Evolutionary conservation across 2,329 filamentous ascomycete genomes (phyloP).

Genomic region (Seiridium unicorne): DNA sequence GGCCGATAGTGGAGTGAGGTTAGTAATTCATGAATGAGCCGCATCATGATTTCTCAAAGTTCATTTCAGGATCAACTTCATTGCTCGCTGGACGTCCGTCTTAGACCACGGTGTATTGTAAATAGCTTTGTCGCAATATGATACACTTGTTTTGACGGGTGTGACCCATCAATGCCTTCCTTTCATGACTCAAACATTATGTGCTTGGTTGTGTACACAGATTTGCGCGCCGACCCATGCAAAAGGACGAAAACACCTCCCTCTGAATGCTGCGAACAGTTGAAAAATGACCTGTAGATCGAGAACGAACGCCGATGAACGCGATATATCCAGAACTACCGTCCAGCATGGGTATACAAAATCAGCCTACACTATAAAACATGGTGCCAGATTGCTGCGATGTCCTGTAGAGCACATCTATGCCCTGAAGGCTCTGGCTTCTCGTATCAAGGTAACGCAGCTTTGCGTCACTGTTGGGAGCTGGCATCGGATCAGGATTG

Average conservation of each 20-base stretch:
- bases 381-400: too few species aligned
- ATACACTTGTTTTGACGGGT: slow-evolving; percentile 3
- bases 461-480: too few species aligned
- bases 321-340: too few species aligned
- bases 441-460: too few species aligned
- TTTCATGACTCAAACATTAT: slow-evolving; percentile 3
- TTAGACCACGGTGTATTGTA: too few species aligned
- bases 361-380: too few species aligned
- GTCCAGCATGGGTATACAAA: too few species aligned
- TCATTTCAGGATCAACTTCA: neutral
- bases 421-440: too few species aligned
- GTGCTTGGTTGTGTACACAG: slow-evolving; percentile 1
- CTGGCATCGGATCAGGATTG: too few species aligned
- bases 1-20: neutral
- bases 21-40: neutral
- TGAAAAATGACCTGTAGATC: neutral
- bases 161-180: neutral
- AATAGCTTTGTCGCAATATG: neutral
- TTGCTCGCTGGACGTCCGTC: too few species aligned
- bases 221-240: slow-evolving; percentile 1
- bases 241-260: neutral
- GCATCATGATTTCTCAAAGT: neutral
- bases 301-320: neutral
- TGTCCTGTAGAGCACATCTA: too few species aligned
- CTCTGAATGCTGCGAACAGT: neutral